Base-by-base conservation (phyloP, 352 stramenopile species). In the Pythium monospermum region DNA sequence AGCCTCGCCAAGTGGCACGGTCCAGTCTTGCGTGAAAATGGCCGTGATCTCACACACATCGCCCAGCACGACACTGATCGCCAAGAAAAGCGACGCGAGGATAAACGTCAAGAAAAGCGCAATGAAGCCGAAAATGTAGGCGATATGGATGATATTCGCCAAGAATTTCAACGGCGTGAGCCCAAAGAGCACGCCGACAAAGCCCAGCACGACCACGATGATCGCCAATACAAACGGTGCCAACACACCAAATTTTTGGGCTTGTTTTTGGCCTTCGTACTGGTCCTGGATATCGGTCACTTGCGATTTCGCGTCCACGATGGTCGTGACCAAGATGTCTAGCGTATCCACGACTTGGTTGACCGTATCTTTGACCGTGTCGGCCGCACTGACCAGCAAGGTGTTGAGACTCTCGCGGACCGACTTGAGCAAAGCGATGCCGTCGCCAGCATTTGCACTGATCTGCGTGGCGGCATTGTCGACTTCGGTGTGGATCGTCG, bases 91-190 rank as follows among this genome's bases (percentile, higher is more conserved):
- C 7, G 71, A 35, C 15, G 68, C 83, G 45, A 87, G 58, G 45
- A 89, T 52, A 50, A 87, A 87, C 6, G 68, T 79, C 16, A 89
- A 37, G 42, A 86, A 64, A 21, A 89, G 65, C 25, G 66, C 69
- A 39, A 89, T 67, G 47, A 87, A 86, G 7, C 75, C 78, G 23
- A 89, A 54, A 42, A 85, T 66, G 57, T 85, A 89, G 15, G 75
- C 76, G 49, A 89, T 59, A 59, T 89, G 74, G 59, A 89, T 85
- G 58, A 89, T 68, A 51, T 83, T 79, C 33, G 73, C 76, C 8
- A 89, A 47, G 22, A 65, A 61, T 42, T 85, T 84, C 26, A 81
- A 50, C 1, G 73, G 71, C 21, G 75, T 89, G 26, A 85, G 57
- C 0, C 75, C 78, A 25, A 87, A 84, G 28, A 89, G 61, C 18